Conservation (phyloP, 495 filamentous ascomycete species). For the Symbiotaphrina buchneri region DNA sequence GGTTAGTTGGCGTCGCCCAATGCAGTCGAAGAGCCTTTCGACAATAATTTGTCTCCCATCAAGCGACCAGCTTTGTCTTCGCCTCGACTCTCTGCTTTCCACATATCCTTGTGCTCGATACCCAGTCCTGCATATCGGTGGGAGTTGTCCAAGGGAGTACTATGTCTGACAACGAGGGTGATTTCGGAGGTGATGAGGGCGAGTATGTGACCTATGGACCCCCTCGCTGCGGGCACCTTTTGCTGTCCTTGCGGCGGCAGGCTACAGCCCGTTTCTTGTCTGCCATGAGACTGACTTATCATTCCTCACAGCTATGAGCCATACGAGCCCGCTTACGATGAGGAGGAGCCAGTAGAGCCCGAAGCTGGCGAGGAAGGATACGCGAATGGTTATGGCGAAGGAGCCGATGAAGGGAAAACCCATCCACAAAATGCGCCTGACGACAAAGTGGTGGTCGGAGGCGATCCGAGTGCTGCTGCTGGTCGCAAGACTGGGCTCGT, state of each 20-base stretch:
- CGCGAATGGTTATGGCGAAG: slow-evolving; percentile 20
- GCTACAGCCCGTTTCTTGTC: too few relatives aligned
- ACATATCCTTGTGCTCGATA: too few relatives aligned
- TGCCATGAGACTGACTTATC: neutral
- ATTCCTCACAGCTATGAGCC: slow-evolving; percentile 13
- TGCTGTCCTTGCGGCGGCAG: too few relatives aligned
- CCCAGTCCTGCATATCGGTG: too few relatives aligned
- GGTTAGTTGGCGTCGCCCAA: too few relatives aligned
- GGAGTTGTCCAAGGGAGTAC: too few relatives aligned
- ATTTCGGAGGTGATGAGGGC: slow-evolving; percentile 15
- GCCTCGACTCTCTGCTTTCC: too few relatives aligned
- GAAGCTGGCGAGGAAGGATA: slow-evolving; percentile 19
- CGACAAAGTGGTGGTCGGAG: slow-evolving; percentile 41
- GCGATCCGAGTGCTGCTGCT: slow-evolving; percentile 47
- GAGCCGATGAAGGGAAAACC: slow-evolving; percentile 23
- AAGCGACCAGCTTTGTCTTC: too few relatives aligned
- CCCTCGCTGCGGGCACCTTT: too few relatives aligned
- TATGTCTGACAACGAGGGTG: slow-evolving; percentile 77
- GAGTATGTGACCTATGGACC: slow-evolving; percentile 4
- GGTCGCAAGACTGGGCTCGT: slow-evolving; percentile 22
- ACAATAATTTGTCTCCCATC: too few relatives aligned
- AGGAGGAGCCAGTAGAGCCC: slow-evolving; percentile 40
- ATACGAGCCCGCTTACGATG: slow-evolving; percentile 36
- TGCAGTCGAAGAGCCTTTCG: too few relatives aligned
- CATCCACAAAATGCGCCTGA: slow-evolving; percentile 17